Conservation (phyloP, 2,329 filamentous ascomycete genomes). For the Dothideomycetes sp. region DNA sequence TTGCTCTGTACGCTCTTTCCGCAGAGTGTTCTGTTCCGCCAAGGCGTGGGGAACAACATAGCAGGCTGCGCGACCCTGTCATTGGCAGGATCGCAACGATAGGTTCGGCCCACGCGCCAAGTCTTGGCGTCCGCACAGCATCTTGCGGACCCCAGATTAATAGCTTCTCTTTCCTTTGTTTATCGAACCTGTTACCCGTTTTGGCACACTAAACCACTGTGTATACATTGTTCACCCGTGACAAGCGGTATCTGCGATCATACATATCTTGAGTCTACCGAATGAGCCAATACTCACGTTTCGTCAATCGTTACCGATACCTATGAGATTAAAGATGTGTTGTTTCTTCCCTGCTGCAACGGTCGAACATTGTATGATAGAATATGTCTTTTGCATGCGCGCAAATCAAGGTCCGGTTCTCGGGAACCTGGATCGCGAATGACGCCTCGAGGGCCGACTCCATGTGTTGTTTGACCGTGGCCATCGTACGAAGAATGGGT, state of each 20-base stretch:
- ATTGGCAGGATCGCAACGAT: no score
- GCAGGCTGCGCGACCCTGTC: constrained; percentile 1
- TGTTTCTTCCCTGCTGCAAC: no score
- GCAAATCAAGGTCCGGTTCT: no score
- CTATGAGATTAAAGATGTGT: no score
- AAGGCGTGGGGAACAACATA: constrained; percentile 3
- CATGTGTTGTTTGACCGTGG: no score
- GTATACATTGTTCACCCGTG: not conserved
- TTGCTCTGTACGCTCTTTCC: constrained; percentile 2
- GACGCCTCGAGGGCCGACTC: no score
- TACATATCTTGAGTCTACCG: not conserved
- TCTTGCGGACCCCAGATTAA: not conserved
- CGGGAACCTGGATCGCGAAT: no score
- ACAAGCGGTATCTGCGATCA: not conserved
- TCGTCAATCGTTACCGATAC: no score
- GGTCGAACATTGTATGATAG: no score
- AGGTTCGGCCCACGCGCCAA: not conserved
- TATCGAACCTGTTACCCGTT: constrained; percentile 1
- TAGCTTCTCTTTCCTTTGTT: constrained; percentile 2
- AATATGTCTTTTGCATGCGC: no score
- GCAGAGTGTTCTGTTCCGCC: constrained; percentile 2
- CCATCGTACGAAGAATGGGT: no score
- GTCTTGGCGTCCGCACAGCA: not conserved
- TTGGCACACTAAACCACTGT: not conserved
- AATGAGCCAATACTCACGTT: no score